These are phyloP conservation scores for Kuraishia ogatae DNA, from an alignment of 805 yeast genomes.

Conservation along the genomic window DNA sequence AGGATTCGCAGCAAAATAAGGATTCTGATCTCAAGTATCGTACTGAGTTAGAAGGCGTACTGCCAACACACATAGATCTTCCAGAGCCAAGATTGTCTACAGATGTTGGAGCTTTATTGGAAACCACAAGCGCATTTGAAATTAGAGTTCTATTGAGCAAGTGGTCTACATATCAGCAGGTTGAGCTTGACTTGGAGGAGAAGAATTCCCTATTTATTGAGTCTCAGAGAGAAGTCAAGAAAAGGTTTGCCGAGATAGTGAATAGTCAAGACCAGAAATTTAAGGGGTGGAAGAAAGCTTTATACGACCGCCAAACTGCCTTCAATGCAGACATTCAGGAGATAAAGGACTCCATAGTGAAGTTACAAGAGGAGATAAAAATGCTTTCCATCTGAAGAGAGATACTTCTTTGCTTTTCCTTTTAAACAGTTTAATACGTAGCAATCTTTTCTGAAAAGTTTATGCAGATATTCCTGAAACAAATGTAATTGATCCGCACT, in stretches of 20 bases:
- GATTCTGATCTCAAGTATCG: constrained; percentile 21
- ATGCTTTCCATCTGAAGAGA: constrained; percentile 1
- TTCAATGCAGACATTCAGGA: constrained; percentile 47
- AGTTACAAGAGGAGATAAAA: constrained; percentile 23
- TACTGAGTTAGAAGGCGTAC: constrained; percentile 10
- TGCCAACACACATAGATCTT: not conserved
- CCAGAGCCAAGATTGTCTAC: constrained; percentile 2
- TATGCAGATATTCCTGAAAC: not conserved
- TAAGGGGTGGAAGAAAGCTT: constrained; percentile 51
- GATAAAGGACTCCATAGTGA: constrained; percentile 25
- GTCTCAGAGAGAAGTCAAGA: constrained; percentile 33
- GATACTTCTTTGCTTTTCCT: not conserved
- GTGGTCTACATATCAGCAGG: constrained; percentile 9
- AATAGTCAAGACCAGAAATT: constrained; percentile 45
- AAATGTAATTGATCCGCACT: not conserved
- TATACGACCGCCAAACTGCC: constrained; percentile 44
- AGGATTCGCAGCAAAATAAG: not conserved
- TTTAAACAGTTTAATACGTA: too few species aligned
- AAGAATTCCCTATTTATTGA: constrained; percentile 39
- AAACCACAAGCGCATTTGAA: constrained; percentile 7
- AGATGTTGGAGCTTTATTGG: constrained; percentile 25
- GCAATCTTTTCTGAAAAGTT: not conserved
- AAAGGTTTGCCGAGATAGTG: constrained; percentile 33
- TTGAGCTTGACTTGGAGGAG: constrained; percentile 30
- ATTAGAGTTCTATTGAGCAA: constrained; percentile 27